phyloP scores from a whole-genome alignment of 306 rosid genomes.

The Rosa rugosa region DNA sequence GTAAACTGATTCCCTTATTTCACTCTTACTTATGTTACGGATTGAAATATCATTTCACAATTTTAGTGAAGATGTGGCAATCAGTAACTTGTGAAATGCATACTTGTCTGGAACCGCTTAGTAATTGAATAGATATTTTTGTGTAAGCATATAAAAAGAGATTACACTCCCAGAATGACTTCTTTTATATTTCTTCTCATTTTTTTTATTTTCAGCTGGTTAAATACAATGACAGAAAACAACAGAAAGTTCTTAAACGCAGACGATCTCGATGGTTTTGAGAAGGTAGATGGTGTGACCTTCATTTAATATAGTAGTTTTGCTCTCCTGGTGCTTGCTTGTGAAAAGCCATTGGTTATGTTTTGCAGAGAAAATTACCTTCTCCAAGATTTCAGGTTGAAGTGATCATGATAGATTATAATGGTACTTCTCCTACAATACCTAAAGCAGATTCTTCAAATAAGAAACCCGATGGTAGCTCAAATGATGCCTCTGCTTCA shows the following conservation, averaged over 20 bases:
- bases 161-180: constrained; percentile 11
- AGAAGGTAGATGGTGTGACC: constrained; percentile 55
- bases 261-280: constrained; percentile 84
- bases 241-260: constrained; percentile 49
- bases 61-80: background rate
- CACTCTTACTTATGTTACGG: background rate
- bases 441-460: constrained; percentile 41
- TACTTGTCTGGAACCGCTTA: background rate
- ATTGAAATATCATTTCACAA: background rate
- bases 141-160: background rate
- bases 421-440: constrained; percentile 47
- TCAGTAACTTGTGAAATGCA: constrained; percentile 3
- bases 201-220: constrained; percentile 61
- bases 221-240: constrained; percentile 83
- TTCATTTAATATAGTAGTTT: constrained; percentile 4
- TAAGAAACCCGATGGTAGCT: constrained; percentile 47
- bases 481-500: constrained; percentile 27
- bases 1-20: constrained; percentile 16
- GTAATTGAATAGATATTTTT: background rate
- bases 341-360: constrained; percentile 19
- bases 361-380: constrained; percentile 79
- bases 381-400: constrained; percentile 85
- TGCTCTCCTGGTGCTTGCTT: background rate
- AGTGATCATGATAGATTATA: constrained; percentile 76
- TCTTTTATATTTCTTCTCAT: constrained; percentile 11